These are phyloP conservation scores for Colletotrichum sojae DNA, from an alignment of 2,329 filamentous ascomycete genomes.

Conservation along the genomic window DNA sequence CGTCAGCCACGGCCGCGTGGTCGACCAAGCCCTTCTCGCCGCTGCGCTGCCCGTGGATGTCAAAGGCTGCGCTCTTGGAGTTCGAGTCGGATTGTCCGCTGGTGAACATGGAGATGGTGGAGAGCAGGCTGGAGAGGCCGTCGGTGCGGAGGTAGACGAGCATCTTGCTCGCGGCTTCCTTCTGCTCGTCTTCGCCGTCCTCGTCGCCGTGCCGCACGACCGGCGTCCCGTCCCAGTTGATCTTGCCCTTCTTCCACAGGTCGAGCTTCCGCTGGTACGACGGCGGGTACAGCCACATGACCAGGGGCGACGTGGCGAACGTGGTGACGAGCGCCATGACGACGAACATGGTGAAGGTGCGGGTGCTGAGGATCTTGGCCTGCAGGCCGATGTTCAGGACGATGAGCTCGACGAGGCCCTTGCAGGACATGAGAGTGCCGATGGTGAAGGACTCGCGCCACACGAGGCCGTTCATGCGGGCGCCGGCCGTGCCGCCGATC, in stretches of 20 bases:
- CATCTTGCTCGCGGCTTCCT: constrained; percentile 44
- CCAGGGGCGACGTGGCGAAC: constrained; percentile 80
- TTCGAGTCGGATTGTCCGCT: constrained; percentile 26
- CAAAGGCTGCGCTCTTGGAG: not conserved
- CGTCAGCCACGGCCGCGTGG: constrained; percentile 3
- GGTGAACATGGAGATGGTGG: constrained; percentile 83
- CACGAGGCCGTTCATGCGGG: constrained; percentile 77
- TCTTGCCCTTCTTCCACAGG: constrained; percentile 76
- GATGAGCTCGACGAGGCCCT: constrained; percentile 87
- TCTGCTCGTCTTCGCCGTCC: constrained; percentile 48
- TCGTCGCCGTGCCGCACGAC: constrained; percentile 51
- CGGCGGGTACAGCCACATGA: constrained; percentile 75
- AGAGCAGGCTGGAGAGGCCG: constrained; percentile 84
- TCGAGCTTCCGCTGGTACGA: constrained; percentile 56
- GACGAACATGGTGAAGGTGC: constrained; percentile 87
- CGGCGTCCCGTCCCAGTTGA: constrained; percentile 74
- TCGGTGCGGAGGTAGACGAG: constrained; percentile 64
- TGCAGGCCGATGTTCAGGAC: constrained; percentile 80
- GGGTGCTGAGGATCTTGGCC: constrained; percentile 79
- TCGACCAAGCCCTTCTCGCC: constrained; percentile 32
- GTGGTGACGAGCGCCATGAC: constrained; percentile 87
- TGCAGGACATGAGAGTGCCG: constrained; percentile 88
- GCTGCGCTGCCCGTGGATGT: constrained; percentile 3
- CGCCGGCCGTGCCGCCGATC: constrained; percentile 79
- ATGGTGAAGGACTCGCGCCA: constrained; percentile 88